Evolutionary conservation across 2,329 filamentous ascomycete genomes (phyloP).

Genomic region (Venturia oleaginea): DNA sequence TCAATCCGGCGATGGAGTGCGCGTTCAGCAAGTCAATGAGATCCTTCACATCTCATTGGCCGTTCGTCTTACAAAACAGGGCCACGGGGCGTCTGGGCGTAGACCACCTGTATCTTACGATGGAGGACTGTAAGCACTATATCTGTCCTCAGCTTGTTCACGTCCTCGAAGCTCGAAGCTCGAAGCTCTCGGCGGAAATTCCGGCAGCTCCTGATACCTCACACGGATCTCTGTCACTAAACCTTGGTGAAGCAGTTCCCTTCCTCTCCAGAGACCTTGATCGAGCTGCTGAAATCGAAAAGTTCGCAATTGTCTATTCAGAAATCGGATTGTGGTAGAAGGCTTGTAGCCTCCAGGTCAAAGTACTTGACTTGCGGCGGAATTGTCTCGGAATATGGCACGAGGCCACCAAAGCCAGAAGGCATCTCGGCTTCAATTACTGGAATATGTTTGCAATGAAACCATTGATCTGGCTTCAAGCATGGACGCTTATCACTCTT

Average conservation of each 20-base stretch:
- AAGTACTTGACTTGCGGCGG: background rate
- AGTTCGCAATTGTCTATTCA: constrained; percentile 21
- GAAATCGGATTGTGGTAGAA: constrained; percentile 22
- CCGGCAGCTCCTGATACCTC: constrained; percentile 3
- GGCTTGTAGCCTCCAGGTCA: constrained; percentile 18
- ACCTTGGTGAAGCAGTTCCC: background rate
- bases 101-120: too few relatives aligned
- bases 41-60: too few relatives aligned
- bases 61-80: too few relatives aligned
- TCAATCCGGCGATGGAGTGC: too few relatives aligned
- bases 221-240: background rate
- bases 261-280: constrained; percentile 15
- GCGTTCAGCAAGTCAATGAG: too few relatives aligned
- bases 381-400: background rate
- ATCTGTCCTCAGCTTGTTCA: background rate
- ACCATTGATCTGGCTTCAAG: constrained; percentile 1
- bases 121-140: background rate
- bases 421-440: constrained; percentile 1
- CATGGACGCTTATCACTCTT: constrained; percentile 11
- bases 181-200: background rate
- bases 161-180: background rate
- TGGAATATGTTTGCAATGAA: constrained; percentile 11
- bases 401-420: constrained; percentile 11
- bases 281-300: constrained; percentile 18
- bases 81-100: too few relatives aligned